Percentiles rank a stretch among this genome's conserved stretches.
These are phyloP conservation scores for Fusarium sarcochroum DNA, from an alignment of 2,329 filamentous ascomycete genomes.

Conservation along the genomic window DNA sequence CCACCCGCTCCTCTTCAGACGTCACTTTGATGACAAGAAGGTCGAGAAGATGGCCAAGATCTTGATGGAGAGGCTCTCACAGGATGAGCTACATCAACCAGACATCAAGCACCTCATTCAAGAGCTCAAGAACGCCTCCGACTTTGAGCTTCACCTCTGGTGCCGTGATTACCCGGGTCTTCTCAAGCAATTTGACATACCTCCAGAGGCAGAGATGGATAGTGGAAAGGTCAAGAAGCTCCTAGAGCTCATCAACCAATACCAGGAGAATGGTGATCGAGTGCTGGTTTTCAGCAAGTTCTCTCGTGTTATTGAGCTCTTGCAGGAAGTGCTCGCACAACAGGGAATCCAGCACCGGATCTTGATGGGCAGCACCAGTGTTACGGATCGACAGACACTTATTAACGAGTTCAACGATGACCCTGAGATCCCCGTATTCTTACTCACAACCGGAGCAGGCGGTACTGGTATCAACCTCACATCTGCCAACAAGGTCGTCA, in stretches of 20 bases:
- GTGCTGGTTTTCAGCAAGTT: slow-evolving; percentile 95
- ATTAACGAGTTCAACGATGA: slow-evolving; percentile 89
- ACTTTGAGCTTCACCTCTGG: slow-evolving; percentile 77
- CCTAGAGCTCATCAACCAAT: slow-evolving; percentile 78
- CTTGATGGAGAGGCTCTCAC: slow-evolving; percentile 77
- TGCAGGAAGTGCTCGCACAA: slow-evolving; percentile 84
- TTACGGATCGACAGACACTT: slow-evolving; percentile 85
- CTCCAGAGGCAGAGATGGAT: slow-evolving; percentile 67
- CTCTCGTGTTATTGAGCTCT: slow-evolving; percentile 89
- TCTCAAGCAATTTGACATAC: slow-evolving; percentile 67
- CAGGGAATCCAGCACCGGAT: slow-evolving; percentile 83
- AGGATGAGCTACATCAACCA: slow-evolving; percentile 66
- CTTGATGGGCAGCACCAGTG: slow-evolving; percentile 87
- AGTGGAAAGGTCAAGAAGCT: slow-evolving; percentile 90
- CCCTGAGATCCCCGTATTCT: slow-evolving; percentile 85
- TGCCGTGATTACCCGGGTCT: slow-evolving; percentile 71
- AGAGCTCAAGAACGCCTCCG: slow-evolving; percentile 71
- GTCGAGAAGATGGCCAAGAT: slow-evolving; percentile 84
- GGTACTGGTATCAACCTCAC: slow-evolving; percentile 98
- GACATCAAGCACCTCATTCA: slow-evolving; percentile 67
- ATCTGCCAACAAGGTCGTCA: slow-evolving; percentile 96
- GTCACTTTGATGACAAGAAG: slow-evolving; percentile 81
- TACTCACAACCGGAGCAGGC: slow-evolving; percentile 92
- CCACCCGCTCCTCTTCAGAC: slow-evolving; percentile 89
- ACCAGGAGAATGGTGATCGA: slow-evolving; percentile 85